Base-by-base conservation (phyloP, 2,329 filamentous ascomycete species). In the Fusarium chaquense region DNA sequence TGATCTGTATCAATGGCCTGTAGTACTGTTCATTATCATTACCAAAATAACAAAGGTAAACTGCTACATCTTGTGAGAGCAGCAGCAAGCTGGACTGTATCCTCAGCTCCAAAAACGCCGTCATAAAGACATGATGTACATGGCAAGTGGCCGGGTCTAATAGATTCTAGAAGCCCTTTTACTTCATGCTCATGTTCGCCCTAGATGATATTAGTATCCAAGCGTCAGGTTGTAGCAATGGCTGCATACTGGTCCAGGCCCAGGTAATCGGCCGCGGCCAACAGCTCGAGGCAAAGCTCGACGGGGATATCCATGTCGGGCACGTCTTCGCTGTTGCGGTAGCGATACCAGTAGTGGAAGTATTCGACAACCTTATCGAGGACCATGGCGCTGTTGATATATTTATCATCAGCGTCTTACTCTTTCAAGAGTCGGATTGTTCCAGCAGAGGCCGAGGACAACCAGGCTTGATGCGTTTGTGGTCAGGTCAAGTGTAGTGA, bases 361-460 rank as follows among this genome's bases (percentile, higher is more conserved):
- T 94, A 95, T 80, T 94, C 91, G 78, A 90, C 91, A 33, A 94
- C 89, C 77, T 93, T 93, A 78, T 94, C 92, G 4, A 95, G 87
- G 8, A 94, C 87, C 55, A 90, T 83, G 69, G 89, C 90, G 79
- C 91, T 94, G 77, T 65, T 70, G 58, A 64, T 68, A 59, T 20
- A 50, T 67, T 45, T 58, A 73, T 65, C 64, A 70, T 74, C 71
- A 72, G 75, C 69, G 64, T 71, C 64, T 64, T 56, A 50, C 56
- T 73, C 49, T 67, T 54, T 35, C 36, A 62, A 47, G 35, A 35
- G 33, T 55, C 22, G 47, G 20, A 59, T 56, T 47, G 49, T 44
- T 58, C 63, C 56, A 67, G 60, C 62, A 59, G 38, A 61, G 41
- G 47, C 60, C 45, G 55, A 59, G 44, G 59, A 54, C 32, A 61